phyloP scores from a whole-genome alignment of 331 rosid species.

The Rhamnella rubrinervis region DNA sequence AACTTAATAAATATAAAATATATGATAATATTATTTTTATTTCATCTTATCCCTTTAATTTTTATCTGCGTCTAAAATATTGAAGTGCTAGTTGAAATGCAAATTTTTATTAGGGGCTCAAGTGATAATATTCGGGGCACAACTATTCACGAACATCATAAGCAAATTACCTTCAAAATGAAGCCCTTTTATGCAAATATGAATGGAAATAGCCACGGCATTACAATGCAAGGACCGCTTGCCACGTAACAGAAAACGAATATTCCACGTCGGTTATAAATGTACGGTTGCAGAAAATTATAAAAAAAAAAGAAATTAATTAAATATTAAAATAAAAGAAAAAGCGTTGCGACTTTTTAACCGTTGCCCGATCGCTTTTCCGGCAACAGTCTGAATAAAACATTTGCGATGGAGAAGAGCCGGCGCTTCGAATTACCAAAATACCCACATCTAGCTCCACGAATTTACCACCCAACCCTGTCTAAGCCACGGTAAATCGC shows the following conservation, averaged over 20 bases:
- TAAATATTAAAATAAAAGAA: background rate
- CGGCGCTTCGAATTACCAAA: background rate
- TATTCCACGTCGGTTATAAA: slow-evolving; percentile 24
- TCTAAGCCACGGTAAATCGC: background rate
- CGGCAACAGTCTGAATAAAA: background rate
- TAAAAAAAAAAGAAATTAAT: background rate
- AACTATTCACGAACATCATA: too few relatives aligned
- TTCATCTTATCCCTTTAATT: too few relatives aligned
- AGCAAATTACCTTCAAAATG: too few relatives aligned
- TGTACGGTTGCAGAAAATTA: background rate
- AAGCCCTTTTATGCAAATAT: too few relatives aligned
- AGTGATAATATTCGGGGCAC: too few relatives aligned
- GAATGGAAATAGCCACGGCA: background rate
- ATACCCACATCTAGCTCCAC: background rate
- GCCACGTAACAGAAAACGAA: background rate
- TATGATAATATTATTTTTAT: too few relatives aligned
- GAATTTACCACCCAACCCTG: background rate
- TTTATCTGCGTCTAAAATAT: too few relatives aligned
- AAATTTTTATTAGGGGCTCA: too few relatives aligned
- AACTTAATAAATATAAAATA: too few relatives aligned
- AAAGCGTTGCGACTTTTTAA: background rate
- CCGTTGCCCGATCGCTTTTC: slow-evolving; percentile 6
- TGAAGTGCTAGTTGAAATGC: too few relatives aligned
- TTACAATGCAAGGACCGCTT: background rate
- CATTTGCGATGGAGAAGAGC: background rate